Evolutionary conservation across 805 yeast genomes (phyloP).

Genomic region (Zygotorulaspora danielsina): DNA sequence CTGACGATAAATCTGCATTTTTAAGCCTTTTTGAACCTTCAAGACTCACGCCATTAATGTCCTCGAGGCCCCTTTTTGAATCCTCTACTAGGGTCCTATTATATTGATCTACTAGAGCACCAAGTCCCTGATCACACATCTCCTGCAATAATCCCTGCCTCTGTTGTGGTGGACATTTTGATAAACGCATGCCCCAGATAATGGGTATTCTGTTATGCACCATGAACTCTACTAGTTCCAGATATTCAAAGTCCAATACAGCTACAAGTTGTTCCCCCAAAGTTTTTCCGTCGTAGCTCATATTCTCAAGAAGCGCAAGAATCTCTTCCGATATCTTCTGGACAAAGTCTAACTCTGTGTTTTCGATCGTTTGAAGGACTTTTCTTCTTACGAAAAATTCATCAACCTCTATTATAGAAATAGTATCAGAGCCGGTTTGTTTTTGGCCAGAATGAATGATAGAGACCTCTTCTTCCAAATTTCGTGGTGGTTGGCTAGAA

Average conservation of each 20-base stretch:
- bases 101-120: constrained; percentile 42
- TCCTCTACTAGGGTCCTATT: constrained; percentile 20
- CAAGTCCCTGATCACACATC: constrained; percentile 43
- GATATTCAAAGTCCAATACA: constrained; percentile 48
- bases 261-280: constrained; percentile 54
- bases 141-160: constrained; percentile 38
- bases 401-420: constrained; percentile 42
- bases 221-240: constrained; percentile 46
- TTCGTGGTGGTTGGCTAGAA: constrained; percentile 3
- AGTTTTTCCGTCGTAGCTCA: constrained; percentile 37
- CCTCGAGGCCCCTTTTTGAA: constrained; percentile 9
- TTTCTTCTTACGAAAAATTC: constrained; percentile 53
- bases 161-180: constrained; percentile 38
- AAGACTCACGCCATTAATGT: constrained; percentile 10
- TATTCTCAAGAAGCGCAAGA: constrained; percentile 39
- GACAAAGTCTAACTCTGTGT: constrained; percentile 39
- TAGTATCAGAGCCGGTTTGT: not conserved
- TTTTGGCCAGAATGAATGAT: constrained; percentile 9
- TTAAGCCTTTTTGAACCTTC: constrained; percentile 27
- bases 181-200: constrained; percentile 51
- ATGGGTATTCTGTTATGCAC: constrained; percentile 49
- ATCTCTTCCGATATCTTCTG: constrained; percentile 42
- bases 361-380: constrained; percentile 36
- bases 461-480: constrained; percentile 21
- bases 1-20: constrained; percentile 18